Base-by-base conservation (phyloP, 495 filamentous ascomycete species). In the Lepraria neglecta region DNA sequence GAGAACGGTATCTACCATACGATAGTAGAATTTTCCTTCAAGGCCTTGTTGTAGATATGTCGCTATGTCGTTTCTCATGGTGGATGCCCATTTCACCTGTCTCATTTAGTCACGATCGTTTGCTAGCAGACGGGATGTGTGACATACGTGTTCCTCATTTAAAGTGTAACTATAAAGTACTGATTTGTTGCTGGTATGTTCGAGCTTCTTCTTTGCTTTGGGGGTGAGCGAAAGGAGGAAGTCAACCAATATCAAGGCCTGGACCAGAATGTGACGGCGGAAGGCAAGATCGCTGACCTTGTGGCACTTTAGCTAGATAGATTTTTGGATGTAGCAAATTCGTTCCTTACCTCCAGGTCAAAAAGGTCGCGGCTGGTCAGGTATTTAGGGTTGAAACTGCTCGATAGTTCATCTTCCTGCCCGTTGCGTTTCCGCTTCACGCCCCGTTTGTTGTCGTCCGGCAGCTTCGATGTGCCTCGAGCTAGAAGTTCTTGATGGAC, bases 321-420 rank as follows among this genome's bases (percentile, higher is more conserved):
- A 35, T 6, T 17, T 14, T 17, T n/a, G 10, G 15, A 57, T 6
- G 19, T 44, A 51, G 59, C 1, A 47, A 28, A 15, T 40, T 56
- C 31, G 31, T 30, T 11, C 68, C 76, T 57, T 77, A 90, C 88
- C 80, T 99, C 94, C 48, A 97, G 82, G 64, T 94, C 89, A 74
- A 99, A 99, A 4, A 99, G 79, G 70, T 97, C 95, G 55, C 88
- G 80, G 64, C 90, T 95, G 21, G 94, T 99, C 12, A 99, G 79
- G 72, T 97, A 99, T 69, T 97, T 97, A 10, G 94, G 91, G 67
- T 97, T 97, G 76, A 95, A 96, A 27, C 81, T 87, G 69, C 84
- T 88, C 38, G 86, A 80, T 50, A 90, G 77, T 56, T 84, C 80
- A 51, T 82, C 80, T 0, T 74, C 77, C 47, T 86, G 80, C 35